Base-by-base conservation (phyloP, 2,329 filamentous ascomycete genomes). In the Arachnopeziza araneosa region DNA sequence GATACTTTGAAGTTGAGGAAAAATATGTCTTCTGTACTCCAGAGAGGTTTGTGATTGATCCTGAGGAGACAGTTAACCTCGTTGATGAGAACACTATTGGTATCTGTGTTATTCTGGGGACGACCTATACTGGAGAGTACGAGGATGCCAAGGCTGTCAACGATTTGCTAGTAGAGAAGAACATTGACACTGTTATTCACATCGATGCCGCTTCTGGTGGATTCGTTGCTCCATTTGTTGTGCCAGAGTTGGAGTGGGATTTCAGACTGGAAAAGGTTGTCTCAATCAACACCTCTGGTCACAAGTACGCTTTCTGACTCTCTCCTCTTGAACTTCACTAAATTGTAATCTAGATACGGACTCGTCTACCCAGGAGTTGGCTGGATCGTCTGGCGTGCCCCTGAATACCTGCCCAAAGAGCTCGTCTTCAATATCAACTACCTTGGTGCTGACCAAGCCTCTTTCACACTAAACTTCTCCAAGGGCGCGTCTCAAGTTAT, bases 381-480 rank as follows among this genome's bases (percentile, higher is more conserved):
- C 60, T 98, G 93, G 93, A 86, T 93, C 12, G 80, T 97, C 66
- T 97, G 93, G 92, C 86, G 93, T 54, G 84, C 86, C 49, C 84
- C 90, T 55, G 88, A 95, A 74, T 95, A 82, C 76, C 83, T 96
- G 2, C 93, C 93, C 8, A 83, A 73, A 72, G 93, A 97, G 71
- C 86, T 97, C 23, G 91, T 98, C 69, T 98, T 98, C 84, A 97
- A 96, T 82, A 97, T 98, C 83, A 97, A 97, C 82, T 98, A 98
- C 77, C 88, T 97, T 6, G 93, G 93, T 55, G 93, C 93, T 12
- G 91, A 97, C 72, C 93, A 98, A 74, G 89, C 92, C 1, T 96
- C 91, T 2, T 97, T 97, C 78, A 97, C 93, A 0, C 85, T 98
- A 61, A 98, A 98, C 81, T 98, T 98, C 80, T 96, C 90, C 72